phyloP scores from a whole-genome alignment of 1,284 basidiomycete genomes.

The Rhodotorula sp. region DNA sequence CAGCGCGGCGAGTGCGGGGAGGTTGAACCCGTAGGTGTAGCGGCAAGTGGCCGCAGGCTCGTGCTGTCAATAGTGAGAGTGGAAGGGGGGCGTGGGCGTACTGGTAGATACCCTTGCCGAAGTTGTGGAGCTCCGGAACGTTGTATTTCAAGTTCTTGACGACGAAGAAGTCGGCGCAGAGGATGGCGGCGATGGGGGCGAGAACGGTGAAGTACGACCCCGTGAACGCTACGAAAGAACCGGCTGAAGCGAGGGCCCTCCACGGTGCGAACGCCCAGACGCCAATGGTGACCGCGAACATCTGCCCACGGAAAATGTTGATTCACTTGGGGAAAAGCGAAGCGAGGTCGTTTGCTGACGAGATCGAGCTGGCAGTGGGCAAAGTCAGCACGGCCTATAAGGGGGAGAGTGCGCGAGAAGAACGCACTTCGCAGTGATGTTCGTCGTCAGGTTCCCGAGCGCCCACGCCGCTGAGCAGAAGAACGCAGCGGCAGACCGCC shows the following conservation, averaged over 20 bases:
- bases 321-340: conserved; percentile 54
- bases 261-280: conserved; percentile 31
- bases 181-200: conserved; percentile 32
- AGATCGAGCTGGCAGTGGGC: conserved; percentile 61
- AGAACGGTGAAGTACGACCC: conserved; percentile 25
- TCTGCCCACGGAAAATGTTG: conserved; percentile 47
- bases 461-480: conserved; percentile 56
- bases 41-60: not conserved
- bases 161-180: conserved; percentile 35
- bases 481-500: conserved; percentile 74
- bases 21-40: conserved; percentile 32
- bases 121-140: conserved; percentile 34
- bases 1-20: conserved; percentile 31
- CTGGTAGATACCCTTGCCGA: conserved; percentile 18
- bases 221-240: conserved; percentile 33
- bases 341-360: conserved; percentile 68
- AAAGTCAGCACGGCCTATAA: not conserved
- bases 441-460: conserved; percentile 34
- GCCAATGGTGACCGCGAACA: conserved; percentile 24
- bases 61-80: not conserved
- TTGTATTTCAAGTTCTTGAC: conserved; percentile 32
- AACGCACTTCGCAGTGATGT: not conserved
- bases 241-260: conserved; percentile 15
- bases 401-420: not conserved
- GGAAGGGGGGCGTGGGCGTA: not conserved